These are phyloP conservation scores for Pestalotiopsis sp. DNA, from an alignment of 2,329 filamentous ascomycete species.

Conservation along the genomic window DNA sequence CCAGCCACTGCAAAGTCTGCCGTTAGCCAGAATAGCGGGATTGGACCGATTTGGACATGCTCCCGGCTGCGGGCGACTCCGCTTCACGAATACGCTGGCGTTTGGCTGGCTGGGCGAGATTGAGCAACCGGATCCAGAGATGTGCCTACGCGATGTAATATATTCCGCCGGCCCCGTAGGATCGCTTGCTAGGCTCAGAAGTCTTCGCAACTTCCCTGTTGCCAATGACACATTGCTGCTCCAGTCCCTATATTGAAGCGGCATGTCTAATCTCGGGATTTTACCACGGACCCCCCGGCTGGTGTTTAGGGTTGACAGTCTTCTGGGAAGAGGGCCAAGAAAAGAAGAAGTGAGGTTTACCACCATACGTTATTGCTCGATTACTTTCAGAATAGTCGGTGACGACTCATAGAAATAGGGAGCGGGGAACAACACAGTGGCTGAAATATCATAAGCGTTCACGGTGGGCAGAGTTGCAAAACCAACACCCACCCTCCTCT, in stretches of 20 bases:
- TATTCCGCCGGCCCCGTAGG: slow-evolving; percentile 1
- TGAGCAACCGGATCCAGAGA: neutral
- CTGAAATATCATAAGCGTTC: no score
- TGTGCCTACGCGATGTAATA: slow-evolving; percentile 10
- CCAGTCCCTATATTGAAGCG: neutral
- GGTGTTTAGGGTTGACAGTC: neutral
- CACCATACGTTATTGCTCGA: neutral
- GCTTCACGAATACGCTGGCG: neutral
- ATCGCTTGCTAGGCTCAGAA: neutral
- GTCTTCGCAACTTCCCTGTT: neutral
- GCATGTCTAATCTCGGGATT: neutral
- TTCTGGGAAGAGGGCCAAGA: neutral
- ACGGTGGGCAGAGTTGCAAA: no score
- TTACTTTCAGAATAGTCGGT: neutral
- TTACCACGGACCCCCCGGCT: neutral
- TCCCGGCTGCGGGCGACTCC: neutral
- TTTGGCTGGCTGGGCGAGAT: neutral
- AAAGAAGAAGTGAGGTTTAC: neutral
- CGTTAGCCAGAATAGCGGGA: neutral
- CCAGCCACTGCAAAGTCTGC: neutral
- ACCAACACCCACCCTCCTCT: no score
- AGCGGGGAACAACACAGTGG: no score
- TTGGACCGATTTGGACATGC: slow-evolving; percentile 1
- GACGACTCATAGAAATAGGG: no score
- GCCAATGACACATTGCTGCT: slow-evolving; percentile 1